Base-by-base conservation (phyloP, 148 eudicot genomes). In the Rhododendron vialii region DNA sequence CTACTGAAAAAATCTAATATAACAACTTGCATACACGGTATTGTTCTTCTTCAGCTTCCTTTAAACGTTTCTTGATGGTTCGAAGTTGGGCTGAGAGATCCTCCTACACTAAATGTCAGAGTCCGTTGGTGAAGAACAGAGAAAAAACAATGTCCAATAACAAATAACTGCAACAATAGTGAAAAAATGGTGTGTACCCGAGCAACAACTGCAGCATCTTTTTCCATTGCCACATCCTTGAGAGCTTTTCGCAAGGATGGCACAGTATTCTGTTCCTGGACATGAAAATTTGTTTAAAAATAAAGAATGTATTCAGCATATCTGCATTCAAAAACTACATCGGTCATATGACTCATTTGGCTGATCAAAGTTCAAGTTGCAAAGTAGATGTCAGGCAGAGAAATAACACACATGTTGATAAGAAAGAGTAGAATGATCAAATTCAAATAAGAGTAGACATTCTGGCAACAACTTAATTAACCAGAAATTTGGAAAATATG, bases 201-300 rank as follows among this genome's bases (percentile, higher is more conserved):
- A 79, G 98, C 95, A 89, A 97, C 99, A 90, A 97, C 99, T 87
- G 99, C 99, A 79, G 98, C 98, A 92, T 97, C 99, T 83, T 97
- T 97, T 88, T 95, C 98, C 99, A 97, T 97, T 1, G 98, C 98
- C 87, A 97, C 96, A 89, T 95, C 98, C 90, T 88, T 95, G 45
- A 97, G 96, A 75, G 98, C 95, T 94, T 90, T 97, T 86, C 99
- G 90, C 86, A 97, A 89, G 79, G 98, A 94, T 10, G 99, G 99
- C 77, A 97, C 92, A 22, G 93, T 88, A 79, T 88, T 94, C 73
- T 91, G 96, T 89, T 97, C 99, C 99, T 97, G 93, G 69, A 88
- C 74, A 83, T 86, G 74, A 30, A 26, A 69, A 45, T 26, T 79
- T 80, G 53, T 4, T n/a, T 36, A 53, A 43, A 48, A 9, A 81